Evolutionary conservation across 1,284 basidiomycete species (phyloP).

Genomic region (Gymnopus androsaceus): DNA sequence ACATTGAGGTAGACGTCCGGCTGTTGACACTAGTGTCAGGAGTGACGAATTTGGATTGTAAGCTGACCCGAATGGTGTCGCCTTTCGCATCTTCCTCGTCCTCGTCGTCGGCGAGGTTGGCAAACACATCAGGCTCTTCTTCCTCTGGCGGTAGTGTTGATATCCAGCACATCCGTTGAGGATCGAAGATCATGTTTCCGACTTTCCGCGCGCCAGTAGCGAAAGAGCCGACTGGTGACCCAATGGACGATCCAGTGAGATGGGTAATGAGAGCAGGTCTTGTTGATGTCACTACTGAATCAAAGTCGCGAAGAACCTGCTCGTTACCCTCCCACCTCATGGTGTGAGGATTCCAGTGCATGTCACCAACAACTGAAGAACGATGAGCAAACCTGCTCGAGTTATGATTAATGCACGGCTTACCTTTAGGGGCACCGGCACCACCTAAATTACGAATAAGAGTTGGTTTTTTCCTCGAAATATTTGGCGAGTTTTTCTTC

Average conservation of each 20-base stretch:
- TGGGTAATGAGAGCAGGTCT: slow-evolving; percentile 96
- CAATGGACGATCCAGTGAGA: slow-evolving; percentile 77
- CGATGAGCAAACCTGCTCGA: background rate
- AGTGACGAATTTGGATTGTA: slow-evolving; percentile 39
- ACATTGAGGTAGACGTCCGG: slow-evolving; percentile 34
- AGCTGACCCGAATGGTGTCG: slow-evolving; percentile 74
- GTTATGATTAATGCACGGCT: slow-evolving; percentile 26
- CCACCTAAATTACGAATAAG: slow-evolving; percentile 86
- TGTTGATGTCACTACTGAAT: slow-evolving; percentile 78
- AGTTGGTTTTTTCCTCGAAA: slow-evolving; percentile 71
- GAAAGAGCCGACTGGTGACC: slow-evolving; percentile 78
- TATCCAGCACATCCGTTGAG: slow-evolving; percentile 92
- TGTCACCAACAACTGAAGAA: slow-evolving; percentile 80
- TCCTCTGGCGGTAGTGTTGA: slow-evolving; percentile 82
- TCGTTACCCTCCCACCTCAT: slow-evolving; percentile 98
- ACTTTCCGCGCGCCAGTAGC: slow-evolving; percentile 81
- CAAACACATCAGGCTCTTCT: slow-evolving; percentile 92
- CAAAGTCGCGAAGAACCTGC: slow-evolving; percentile 85
- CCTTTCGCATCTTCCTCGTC: slow-evolving; percentile 69
- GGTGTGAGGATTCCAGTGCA: slow-evolving; percentile 92
- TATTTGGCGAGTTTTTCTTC: slow-evolving; percentile 52
- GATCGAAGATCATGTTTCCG: slow-evolving; percentile 97
- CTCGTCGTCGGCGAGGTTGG: slow-evolving; percentile 86
- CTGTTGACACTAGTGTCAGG: slow-evolving; percentile 39
- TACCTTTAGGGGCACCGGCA: slow-evolving; percentile 74